Percentiles rank a stretch among this genome's conserved stretches.
Conservation (phyloP, 2,329 filamentous ascomycete species). For the Ceratocystis lukuohia region DNA sequence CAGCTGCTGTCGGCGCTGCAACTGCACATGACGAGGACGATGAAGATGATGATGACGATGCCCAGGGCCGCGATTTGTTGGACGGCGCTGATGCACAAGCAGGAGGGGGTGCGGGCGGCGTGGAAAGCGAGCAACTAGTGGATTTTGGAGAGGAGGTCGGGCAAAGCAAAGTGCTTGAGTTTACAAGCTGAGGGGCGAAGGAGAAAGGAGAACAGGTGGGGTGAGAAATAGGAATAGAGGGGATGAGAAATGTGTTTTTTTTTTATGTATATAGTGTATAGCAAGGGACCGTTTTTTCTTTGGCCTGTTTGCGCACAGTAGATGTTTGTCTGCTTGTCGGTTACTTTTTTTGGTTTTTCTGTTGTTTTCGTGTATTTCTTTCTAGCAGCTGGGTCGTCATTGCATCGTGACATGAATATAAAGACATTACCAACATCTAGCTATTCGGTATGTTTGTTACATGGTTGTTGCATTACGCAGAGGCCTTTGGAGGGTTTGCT, state of each 20-base stretch:
- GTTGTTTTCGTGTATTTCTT: slow-evolving; percentile 6
- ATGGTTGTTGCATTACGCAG: too few relatives aligned
- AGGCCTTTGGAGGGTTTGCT: too few relatives aligned
- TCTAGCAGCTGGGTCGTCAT: neutral
- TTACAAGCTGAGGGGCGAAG: slow-evolving; percentile 11
- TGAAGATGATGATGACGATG: slow-evolving; percentile 38
- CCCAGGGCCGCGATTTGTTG: slow-evolving; percentile 53
- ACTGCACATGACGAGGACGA: slow-evolving; percentile 50
- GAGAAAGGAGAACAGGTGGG: neutral
- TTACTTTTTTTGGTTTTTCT: neutral
- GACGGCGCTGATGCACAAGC: slow-evolving; percentile 63
- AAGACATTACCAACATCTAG: too few relatives aligned
- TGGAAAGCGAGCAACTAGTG: slow-evolving; percentile 14
- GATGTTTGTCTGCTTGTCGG: neutral
- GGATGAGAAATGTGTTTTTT: neutral
- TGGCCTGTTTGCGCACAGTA: neutral
- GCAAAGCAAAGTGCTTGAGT: slow-evolving; percentile 15
- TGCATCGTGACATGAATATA: neutral
- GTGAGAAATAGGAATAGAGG: neutral
- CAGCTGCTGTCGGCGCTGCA: neutral
- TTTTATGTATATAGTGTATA: slow-evolving; percentile 2
- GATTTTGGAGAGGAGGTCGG: slow-evolving; percentile 4
- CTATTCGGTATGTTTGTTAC: too few relatives aligned
- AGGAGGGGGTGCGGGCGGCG: slow-evolving; percentile 28
- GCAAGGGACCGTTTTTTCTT: neutral